phyloP scores from a whole-genome alignment of 2,329 filamentous ascomycete genomes.

The Fusarium avenaceum region DNA sequence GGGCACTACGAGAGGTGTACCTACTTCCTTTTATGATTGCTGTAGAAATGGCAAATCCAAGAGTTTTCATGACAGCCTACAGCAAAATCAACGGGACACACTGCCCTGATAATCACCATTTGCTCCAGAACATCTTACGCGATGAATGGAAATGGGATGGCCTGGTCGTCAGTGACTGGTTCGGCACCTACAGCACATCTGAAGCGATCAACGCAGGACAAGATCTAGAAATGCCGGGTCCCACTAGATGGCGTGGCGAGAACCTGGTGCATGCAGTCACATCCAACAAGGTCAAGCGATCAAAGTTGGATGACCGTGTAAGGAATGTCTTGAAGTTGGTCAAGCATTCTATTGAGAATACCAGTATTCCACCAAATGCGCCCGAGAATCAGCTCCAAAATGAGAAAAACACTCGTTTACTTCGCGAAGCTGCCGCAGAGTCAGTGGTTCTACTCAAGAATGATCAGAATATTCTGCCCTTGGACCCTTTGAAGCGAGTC shows the following conservation, averaged over 20 bases:
- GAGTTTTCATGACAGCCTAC: neutral
- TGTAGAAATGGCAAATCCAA: constrained; percentile 1
- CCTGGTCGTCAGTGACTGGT: neutral
- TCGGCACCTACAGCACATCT: neutral
- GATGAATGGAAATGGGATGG: constrained; percentile 21
- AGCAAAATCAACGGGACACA: neutral
- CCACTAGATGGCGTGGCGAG: constrained; percentile 1
- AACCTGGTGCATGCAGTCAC: neutral
- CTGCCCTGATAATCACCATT: neutral
- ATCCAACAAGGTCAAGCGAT: neutral
- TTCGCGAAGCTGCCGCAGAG: neutral
- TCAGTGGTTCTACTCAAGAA: constrained; percentile 1
- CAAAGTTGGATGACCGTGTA: neutral
- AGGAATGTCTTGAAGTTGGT: neutral
- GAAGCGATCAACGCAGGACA: constrained; percentile 4
- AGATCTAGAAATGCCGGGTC: constrained; percentile 10
- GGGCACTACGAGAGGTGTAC: constrained; percentile 5
- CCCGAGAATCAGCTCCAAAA: neutral
- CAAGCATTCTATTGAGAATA: constrained; percentile 6
- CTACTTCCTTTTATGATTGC: constrained; percentile 20
- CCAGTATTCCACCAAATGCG: neutral
- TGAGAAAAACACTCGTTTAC: accelerated
- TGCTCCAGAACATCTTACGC: neutral
- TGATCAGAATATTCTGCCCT: neutral
- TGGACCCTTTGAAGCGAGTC: neutral